These are phyloP conservation scores for Lobosporangium transversale DNA, from an alignment of 192 early-diverging fungal genomes.

Conservation along the genomic window DNA sequence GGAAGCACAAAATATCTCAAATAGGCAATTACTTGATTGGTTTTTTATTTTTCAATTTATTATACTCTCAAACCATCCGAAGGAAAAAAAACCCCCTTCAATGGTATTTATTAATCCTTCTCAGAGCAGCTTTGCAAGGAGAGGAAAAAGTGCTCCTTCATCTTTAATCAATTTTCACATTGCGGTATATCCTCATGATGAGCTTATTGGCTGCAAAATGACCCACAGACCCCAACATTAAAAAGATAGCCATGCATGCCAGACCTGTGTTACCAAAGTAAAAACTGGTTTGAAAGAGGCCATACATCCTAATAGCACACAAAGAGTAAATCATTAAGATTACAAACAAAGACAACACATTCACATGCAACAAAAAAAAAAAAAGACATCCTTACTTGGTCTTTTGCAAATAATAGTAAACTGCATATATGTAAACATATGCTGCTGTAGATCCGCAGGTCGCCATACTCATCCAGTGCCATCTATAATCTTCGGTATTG, in stretches of 20 bases:
- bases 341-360: background rate
- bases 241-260: conserved; percentile 71
- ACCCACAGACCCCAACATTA: conserved; percentile 76
- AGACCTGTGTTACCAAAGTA: conserved; percentile 84
- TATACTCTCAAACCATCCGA: no score
- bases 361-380: conserved; percentile 1
- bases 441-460: conserved; percentile 77
- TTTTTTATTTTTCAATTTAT: background rate
- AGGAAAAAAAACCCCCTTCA: no score
- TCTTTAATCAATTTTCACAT: conserved; percentile 79
- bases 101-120: no score
- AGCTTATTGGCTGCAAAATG: conserved; percentile 73
- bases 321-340: conserved; percentile 6
- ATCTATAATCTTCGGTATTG: conserved; percentile 85
- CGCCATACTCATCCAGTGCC: conserved; percentile 84
- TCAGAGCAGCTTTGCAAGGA: background rate
- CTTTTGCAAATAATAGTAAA: conserved; percentile 77
- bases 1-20: no score
- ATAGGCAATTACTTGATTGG: no score
- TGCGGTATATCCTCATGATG: conserved; percentile 75
- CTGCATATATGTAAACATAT: conserved; percentile 82
- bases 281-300: conserved; percentile 79
- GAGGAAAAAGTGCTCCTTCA: no score
- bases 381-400: conserved; percentile 66
- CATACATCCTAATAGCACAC: conserved; percentile 72